These are phyloP conservation scores for Malassezia pachydermatis DNA, from an alignment of 1,284 basidiomycete genomes.

Conservation along the genomic window DNA sequence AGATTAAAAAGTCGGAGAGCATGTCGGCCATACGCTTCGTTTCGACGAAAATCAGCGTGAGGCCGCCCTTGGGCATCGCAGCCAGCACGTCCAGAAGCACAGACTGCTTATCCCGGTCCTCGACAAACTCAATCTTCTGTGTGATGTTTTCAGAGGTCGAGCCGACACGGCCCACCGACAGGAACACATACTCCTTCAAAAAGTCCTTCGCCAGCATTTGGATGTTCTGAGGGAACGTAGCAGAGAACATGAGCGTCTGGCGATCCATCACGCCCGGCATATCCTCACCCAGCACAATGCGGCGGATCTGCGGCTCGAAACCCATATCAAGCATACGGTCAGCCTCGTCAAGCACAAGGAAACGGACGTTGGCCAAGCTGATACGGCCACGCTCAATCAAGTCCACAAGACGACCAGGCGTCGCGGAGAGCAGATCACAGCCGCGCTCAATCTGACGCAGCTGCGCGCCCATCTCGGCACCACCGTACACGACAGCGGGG, in stretches of 20 bases:
- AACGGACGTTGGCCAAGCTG: constrained; percentile 89
- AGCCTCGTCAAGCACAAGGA: constrained; percentile 96
- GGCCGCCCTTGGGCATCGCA: constrained; percentile 62
- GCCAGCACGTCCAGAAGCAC: constrained; percentile 87
- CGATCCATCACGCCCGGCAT: constrained; percentile 87
- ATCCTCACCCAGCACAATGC: constrained; percentile 95
- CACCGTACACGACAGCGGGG: constrained; percentile 97
- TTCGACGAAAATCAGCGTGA: constrained; percentile 96
- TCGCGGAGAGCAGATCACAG: constrained; percentile 91
- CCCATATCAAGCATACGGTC: constrained; percentile 99
- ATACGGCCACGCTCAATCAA: constrained; percentile 95
- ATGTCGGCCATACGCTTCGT: constrained; percentile 99
- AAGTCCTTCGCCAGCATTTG: constrained; percentile 93
- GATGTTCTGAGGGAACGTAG: constrained; percentile 98
- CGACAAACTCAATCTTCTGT: constrained; percentile 94
- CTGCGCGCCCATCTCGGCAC: constrained; percentile 93
- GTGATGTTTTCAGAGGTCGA: constrained; percentile 99
- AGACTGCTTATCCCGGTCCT: constrained; percentile 92
- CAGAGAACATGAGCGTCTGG: constrained; percentile 99
- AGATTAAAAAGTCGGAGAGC: constrained; percentile 89
- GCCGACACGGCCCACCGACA: constrained; percentile 94
- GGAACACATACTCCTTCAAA: constrained; percentile 74
- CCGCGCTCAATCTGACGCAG: constrained; percentile 89
- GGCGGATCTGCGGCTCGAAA: constrained; percentile 98
- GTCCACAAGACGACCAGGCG: constrained; percentile 97